These are phyloP conservation scores for Hypomontagnella submonticulosa DNA, from an alignment of 495 filamentous ascomycete genomes.

Conservation along the genomic window DNA sequence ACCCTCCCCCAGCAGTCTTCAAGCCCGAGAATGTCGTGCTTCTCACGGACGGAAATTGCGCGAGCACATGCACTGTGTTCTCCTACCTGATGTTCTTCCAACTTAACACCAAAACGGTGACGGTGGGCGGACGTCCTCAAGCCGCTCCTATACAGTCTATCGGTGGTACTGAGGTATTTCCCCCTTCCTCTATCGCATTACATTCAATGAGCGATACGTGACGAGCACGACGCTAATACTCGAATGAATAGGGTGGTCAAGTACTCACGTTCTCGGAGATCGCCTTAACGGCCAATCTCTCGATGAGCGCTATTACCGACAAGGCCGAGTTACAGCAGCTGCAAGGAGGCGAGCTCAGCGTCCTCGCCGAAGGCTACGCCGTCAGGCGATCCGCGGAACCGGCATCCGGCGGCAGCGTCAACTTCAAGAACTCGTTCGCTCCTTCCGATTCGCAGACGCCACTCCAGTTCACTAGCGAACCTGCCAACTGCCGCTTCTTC, in stretches of 20 bases:
- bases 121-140: slow-evolving; percentile 66
- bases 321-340: slow-evolving; percentile 31
- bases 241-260: slow-evolving; percentile 49
- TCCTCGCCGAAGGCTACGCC: slow-evolving; percentile 35
- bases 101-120: slow-evolving; percentile 65
- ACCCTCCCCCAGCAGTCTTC: slow-evolving; percentile 31
- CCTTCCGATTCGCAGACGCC: slow-evolving; percentile 49
- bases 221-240: background rate
- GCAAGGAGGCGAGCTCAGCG: slow-evolving; percentile 36
- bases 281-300: slow-evolving; percentile 18
- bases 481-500: slow-evolving; percentile 66
- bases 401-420: slow-evolving; percentile 38
- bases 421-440: slow-evolving; percentile 53
- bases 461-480: slow-evolving; percentile 64
- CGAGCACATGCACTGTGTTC: slow-evolving; percentile 70
- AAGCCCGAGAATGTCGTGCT: slow-evolving; percentile 54
- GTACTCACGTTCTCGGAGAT: slow-evolving; percentile 30
- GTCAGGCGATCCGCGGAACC: slow-evolving; percentile 3
- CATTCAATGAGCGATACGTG: background rate
- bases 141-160: slow-evolving; percentile 66
- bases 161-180: slow-evolving; percentile 63
- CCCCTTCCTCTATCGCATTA: background rate
- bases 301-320: slow-evolving; percentile 23
- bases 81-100: slow-evolving; percentile 67
- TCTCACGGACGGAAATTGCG: slow-evolving; percentile 69